Base-by-base conservation (phyloP, 306 rosid genomes). In the Quercus bicolor region DNA sequence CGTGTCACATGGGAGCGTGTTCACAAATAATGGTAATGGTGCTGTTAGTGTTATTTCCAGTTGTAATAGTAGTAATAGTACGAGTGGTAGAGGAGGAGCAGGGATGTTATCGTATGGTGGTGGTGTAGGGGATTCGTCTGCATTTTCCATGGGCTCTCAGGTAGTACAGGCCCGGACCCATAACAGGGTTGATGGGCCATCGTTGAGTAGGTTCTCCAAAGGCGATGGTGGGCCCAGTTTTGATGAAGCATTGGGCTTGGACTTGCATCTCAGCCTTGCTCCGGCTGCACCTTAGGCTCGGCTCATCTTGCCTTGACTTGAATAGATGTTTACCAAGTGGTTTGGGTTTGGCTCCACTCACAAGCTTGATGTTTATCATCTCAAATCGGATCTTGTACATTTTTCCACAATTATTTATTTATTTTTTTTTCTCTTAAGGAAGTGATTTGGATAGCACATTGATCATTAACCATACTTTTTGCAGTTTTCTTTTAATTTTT, bases 1-100 rank as follows among this genome's bases (percentile, higher is more conserved):
- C 84, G 99, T 93, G 43, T 89, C 99, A 0, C 99, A 96, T 81
- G 97, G 98, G 4, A 91, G 97, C 9, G 91, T 89, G 62, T 94
- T 94, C 2, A 73, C 90, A 13, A 76, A 19, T 70, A 79, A 54
- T 73, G 56, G 60, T 60, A 43, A 21, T 8, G 45, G 15, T 4
- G 64, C 24, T 33, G 28, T 23, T 79, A 54, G 23, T 45, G 53
- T 11, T 4, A 34, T 16, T n/a, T 15, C 75, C 56, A 56, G 40
- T 78, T 43, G 26, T 43, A 18, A 70, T 6, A 77, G 71, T n/a
- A 75, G 5, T 68, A 59, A 5, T 9, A 33, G 56, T 4, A 75
- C 75, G 15, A 85, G 86, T n/a, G 87, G 84, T 43, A 86, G 90
- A 76, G 84, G 90, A 75, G 84, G 87, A 60, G 78, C 73, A 60